Percentiles rank a stretch among this genome's conserved stretches.
Conservation (phyloP, 805 yeast genomes). For the Teunomyces pallodes region DNA sequence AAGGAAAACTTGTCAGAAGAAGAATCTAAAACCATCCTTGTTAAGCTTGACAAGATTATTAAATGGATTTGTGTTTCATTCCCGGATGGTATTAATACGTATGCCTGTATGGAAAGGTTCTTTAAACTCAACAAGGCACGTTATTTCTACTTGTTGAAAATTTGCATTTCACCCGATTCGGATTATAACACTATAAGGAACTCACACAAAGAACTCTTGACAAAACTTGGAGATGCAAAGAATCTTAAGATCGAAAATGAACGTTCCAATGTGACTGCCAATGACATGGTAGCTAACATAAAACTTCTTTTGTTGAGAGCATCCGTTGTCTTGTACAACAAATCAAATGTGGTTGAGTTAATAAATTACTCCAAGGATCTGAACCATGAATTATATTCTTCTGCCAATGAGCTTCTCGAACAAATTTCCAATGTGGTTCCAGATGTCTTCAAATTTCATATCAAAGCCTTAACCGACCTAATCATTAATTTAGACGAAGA, state of each 20-base stretch:
- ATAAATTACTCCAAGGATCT: conserved; percentile 44
- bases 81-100: conserved; percentile 51
- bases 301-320: conserved; percentile 61
- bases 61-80: conserved; percentile 60
- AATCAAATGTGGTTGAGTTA: conserved; percentile 56
- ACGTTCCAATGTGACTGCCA: conserved; percentile 35
- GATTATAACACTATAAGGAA: conserved; percentile 59
- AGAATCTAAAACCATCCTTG: conserved; percentile 8
- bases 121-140: conserved; percentile 57
- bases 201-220: conserved; percentile 61
- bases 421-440: conserved; percentile 62
- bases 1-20: conserved; percentile 8
- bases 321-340: conserved; percentile 60
- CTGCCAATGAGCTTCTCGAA: conserved; percentile 55
- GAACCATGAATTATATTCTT: conserved; percentile 21
- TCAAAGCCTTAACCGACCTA: conserved; percentile 45
- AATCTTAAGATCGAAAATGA: conserved; percentile 36
- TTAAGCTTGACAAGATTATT: conserved; percentile 52
- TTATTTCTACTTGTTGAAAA: conserved; percentile 51
- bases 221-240: conserved; percentile 53
- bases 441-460: conserved; percentile 58
- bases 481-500: conserved; percentile 23
- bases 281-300: conserved; percentile 51
- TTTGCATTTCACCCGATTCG: conserved; percentile 54
- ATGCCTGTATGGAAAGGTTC: conserved; percentile 51